Evolutionary conservation across 2,329 filamentous ascomycete genomes (phyloP), one percentile per base, ranked within the genome.

Genomic region (Neoscytalidium dimidiatum): DNA sequence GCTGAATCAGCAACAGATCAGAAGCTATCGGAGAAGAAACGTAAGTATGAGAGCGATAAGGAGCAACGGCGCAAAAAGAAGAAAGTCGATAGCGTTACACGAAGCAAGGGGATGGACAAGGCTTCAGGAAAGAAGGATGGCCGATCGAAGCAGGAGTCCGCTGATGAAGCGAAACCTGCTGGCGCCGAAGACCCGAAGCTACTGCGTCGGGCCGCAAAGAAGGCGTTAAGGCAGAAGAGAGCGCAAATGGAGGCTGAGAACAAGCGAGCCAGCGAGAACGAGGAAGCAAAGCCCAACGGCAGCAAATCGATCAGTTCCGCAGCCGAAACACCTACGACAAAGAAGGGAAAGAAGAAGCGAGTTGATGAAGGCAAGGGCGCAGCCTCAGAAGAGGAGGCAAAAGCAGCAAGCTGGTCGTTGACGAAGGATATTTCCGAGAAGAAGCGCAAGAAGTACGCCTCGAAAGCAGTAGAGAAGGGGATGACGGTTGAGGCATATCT

Each of bases 401-500:
- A 35, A 13, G 31, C 29, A 4, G 44, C 21, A 17, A 38, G 11
- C 4, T 5, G n/a, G 38, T n/a, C 53, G 23, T 46, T 38, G 19
- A n/a, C 31, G 9, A 56, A 52, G 44, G 51, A 35, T 21, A 60
- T 41, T 19, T 53, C 62, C 35, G 57, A 48, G 14, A 64, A 52
- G 41, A 52, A 56, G 28, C 28, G 52, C 13, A 46, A 62, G 29
- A 56, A 64, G 33, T 56, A 41, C 17, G 41, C 53, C 33, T 35
- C 57, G 19, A 56, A 60, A 21, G 43, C 66, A 1, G 70, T 69
- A 0, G 71, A 69, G 19, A 81, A 80, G 68, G 71, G 74, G 13
- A 71, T 80, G 48, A 71, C 75, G 0, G 68, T 80, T 5, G 74
- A 79, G 43, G 68, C 70, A 14, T 81, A 77, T 28, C 71, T 75